Percentiles rank a stretch among this genome's conserved stretches.
Conservation (phyloP, 1,139 yeast species). For the Saccharomyces hybrid region DNA sequence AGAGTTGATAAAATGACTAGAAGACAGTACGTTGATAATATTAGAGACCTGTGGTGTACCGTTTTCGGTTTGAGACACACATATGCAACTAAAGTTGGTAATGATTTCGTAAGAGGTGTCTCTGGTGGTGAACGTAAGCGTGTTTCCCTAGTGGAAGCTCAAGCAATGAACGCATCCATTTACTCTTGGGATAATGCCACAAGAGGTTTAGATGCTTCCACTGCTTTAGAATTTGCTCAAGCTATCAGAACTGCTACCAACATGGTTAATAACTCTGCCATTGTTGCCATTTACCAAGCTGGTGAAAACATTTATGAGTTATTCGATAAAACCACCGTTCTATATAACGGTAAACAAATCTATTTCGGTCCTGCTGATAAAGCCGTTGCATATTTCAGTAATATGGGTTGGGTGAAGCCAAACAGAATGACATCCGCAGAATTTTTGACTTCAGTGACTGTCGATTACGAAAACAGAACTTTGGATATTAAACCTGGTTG, state of each 20-base stretch:
- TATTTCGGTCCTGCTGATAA: conserved; percentile 49
- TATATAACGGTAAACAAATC: conserved; percentile 52
- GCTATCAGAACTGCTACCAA: conserved; percentile 57
- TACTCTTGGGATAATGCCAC: conserved; percentile 76
- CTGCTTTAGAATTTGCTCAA: conserved; percentile 59
- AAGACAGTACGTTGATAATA: conserved; percentile 40
- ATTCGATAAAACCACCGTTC: conserved; percentile 57
- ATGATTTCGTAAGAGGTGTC: conserved; percentile 55
- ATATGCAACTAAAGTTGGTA: conserved; percentile 50
- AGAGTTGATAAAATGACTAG: conserved; percentile 46
- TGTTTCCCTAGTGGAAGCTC: conserved; percentile 57
- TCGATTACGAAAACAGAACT: conserved; percentile 31
- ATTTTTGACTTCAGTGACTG: conserved; percentile 60
- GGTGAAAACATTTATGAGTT: conserved; percentile 57
- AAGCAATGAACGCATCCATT: conserved; percentile 49
- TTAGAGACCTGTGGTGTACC: conserved; percentile 47
- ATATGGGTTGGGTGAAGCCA: conserved; percentile 57
- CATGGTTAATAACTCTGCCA: conserved; percentile 47
- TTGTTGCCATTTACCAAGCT: conserved; percentile 61
- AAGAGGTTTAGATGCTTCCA: conserved; percentile 68
- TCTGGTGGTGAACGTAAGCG: conserved; percentile 63
- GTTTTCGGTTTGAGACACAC: conserved; percentile 55
- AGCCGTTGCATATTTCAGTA: conserved; percentile 49
- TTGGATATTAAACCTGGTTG: conserved; percentile 45
- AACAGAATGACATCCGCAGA: conserved; percentile 59